phyloP scores from a whole-genome alignment of 345 rosid species.

The Microthlaspi erraticum region DNA sequence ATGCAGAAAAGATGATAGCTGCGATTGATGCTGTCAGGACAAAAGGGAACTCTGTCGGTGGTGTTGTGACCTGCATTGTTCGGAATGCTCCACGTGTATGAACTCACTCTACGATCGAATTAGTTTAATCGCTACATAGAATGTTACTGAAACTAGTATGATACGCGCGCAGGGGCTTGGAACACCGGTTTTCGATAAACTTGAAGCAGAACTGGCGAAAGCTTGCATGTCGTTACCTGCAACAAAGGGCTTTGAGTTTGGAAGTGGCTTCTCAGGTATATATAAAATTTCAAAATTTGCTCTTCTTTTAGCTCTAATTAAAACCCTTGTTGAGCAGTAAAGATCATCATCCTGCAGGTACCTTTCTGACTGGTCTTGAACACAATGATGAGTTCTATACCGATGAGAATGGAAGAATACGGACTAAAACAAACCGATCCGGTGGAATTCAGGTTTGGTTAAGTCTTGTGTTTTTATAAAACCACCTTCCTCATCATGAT shows the following conservation, averaged over 20 bases:
- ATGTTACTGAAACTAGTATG: slow-evolving; percentile 39
- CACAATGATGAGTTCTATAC: slow-evolving; percentile 90
- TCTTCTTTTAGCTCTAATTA: slow-evolving; percentile 16
- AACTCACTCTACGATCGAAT: slow-evolving; percentile 1
- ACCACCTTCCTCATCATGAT: background rate
- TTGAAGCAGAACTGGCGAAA: slow-evolving; percentile 95
- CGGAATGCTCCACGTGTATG: slow-evolving; percentile 90
- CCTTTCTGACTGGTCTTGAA: slow-evolving; percentile 84
- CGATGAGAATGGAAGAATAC: slow-evolving; percentile 69
- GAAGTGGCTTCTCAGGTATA: slow-evolving; percentile 97
- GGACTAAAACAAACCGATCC: slow-evolving; percentile 95
- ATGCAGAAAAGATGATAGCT: slow-evolving; percentile 97
- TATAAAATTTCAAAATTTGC: slow-evolving; percentile 15
- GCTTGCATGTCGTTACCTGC: slow-evolving; percentile 98
- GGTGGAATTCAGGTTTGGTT: slow-evolving; percentile 89
- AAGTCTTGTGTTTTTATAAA: background rate
- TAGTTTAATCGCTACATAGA: background rate
- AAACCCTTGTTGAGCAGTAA: slow-evolving; percentile 12
- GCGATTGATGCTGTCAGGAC: slow-evolving; percentile 86
- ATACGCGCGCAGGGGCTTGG: slow-evolving; percentile 84
- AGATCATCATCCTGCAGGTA: slow-evolving; percentile 54
- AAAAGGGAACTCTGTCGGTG: slow-evolving; percentile 93
- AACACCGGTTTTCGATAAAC: slow-evolving; percentile 95
- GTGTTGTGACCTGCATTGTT: slow-evolving; percentile 93
- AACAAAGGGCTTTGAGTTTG: slow-evolving; percentile 95